Percentiles rank a stretch among this genome's conserved stretches.
These are phyloP conservation scores for Silene conica DNA, from an alignment of 148 eudicot genomes.

Conservation along the genomic window DNA sequence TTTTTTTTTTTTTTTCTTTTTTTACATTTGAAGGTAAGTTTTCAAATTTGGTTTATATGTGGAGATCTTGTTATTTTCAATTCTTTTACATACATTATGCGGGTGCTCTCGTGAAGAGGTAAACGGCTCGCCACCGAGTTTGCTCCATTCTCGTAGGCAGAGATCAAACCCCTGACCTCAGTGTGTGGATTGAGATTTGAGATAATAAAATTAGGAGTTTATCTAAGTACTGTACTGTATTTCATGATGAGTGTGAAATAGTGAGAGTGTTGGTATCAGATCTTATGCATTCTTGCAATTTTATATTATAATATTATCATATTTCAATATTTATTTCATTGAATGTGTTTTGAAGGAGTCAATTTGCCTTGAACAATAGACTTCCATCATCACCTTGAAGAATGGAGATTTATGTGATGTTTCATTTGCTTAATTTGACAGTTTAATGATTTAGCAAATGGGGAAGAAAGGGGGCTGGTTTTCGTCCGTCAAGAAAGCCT, in stretches of 20 bases:
- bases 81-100: too few species aligned
- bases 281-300: background rate
- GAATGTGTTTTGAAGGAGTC: constrained; percentile 22
- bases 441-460: constrained; percentile 47
- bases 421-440: background rate
- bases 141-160: too few species aligned
- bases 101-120: too few species aligned
- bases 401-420: background rate
- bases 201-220: too few species aligned
- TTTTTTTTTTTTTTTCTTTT: too few species aligned
- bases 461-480: constrained; percentile 76
- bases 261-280: constrained; percentile 1
- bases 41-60: constrained; percentile 11
- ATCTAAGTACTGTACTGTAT: too few species aligned
- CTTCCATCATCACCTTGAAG: background rate
- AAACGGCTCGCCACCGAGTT: too few species aligned
- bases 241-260: constrained; percentile 4
- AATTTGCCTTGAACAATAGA: background rate
- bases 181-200: too few species aligned
- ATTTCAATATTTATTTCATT: too few species aligned
- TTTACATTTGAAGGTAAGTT: background rate
- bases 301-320: too few species aligned
- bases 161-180: too few species aligned
- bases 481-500: constrained; percentile 67
- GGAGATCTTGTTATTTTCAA: constrained; percentile 16